Conservation (phyloP, 768 basidiomycete genomes). For the Lactarius sp. region DNA sequence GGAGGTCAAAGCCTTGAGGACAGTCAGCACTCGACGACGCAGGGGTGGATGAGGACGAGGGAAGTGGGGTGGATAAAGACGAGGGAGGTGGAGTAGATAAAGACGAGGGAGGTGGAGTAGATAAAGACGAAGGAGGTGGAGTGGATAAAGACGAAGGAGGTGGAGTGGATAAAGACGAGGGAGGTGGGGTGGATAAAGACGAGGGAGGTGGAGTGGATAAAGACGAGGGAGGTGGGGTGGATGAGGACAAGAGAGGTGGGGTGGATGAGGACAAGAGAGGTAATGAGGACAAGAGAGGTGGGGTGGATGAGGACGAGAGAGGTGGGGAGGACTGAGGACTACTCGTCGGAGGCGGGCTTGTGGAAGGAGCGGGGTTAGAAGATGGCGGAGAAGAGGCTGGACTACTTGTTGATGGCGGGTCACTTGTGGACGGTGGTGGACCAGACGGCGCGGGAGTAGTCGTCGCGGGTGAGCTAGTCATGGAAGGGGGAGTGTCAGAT, state of each 20-base stretch:
- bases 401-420: constrained; percentile 3
- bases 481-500: background rate
- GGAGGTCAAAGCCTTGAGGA: background rate
- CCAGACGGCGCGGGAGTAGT: background rate
- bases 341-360: constrained; percentile 7
- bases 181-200: constrained; percentile 8
- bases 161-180: constrained; percentile 12
- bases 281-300: background rate
- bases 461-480: background rate
- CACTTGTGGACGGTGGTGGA: constrained; percentile 8
- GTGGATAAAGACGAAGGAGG: too few relatives aligned
- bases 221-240: too few relatives aligned
- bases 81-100: too few relatives aligned
- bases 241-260: too few relatives aligned
- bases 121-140: too few relatives aligned
- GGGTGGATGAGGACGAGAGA: constrained; percentile 5
- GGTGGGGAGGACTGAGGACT: constrained; percentile 3
- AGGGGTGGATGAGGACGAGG: constrained; percentile 13
- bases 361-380: constrained; percentile 16
- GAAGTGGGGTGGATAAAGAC: background rate
- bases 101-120: too few relatives aligned
- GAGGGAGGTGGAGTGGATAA: constrained; percentile 4
- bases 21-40: background rate
- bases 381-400: constrained; percentile 4
- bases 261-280: too few relatives aligned